phyloP scores from a whole-genome alignment of 139 green algal genomes.

The Coelastrella sp. region DNA sequence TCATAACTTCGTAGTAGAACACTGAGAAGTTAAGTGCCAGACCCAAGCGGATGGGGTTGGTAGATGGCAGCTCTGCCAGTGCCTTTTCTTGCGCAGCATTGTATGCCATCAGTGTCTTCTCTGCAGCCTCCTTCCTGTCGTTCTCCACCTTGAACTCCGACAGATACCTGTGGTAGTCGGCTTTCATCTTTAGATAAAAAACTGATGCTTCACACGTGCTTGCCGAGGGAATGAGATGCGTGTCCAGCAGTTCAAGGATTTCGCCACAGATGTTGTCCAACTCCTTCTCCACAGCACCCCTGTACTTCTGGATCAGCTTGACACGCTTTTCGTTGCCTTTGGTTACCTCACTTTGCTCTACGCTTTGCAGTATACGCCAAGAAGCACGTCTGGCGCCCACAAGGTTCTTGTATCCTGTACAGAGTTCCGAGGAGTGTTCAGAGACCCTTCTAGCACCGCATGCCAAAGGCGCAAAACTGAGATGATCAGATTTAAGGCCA shows the following conservation, averaged over 20 bases:
- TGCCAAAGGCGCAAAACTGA: conserved; percentile 88
- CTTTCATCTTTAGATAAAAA: conserved; percentile 94
- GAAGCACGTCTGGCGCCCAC: conserved; percentile 72
- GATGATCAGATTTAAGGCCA: conserved; percentile 63
- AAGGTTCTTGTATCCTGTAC: conserved; percentile 81
- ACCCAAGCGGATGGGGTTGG: conserved; percentile 97
- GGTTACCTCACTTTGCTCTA: conserved; percentile 99
- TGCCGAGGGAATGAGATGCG: conserved; percentile 95
- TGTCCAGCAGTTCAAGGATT: conserved; percentile 95
- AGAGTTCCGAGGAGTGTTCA: neutral
- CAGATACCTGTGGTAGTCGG: conserved; percentile 98
- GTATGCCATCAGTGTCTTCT: conserved; percentile 97
- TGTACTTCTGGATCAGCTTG: conserved; percentile 94
- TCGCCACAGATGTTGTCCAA: conserved; percentile 87
- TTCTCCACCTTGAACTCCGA: conserved; percentile 96
- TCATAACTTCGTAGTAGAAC: conserved; percentile 99
- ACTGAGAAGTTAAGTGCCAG: conserved; percentile 99
- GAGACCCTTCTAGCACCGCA: neutral
- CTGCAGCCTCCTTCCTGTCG: conserved; percentile 94
- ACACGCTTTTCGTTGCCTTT: conserved; percentile 98
- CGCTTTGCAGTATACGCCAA: conserved; percentile 98
- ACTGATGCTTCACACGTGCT: conserved; percentile 96
- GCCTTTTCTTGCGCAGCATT: conserved; percentile 98
- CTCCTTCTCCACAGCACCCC: conserved; percentile 87
- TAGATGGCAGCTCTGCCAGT: conserved; percentile 92